Percentiles rank a stretch among this genome's conserved stretches.
phyloP scores from a whole-genome alignment of 345 rosid genomes.

The Pelargonium nanum region DNA sequence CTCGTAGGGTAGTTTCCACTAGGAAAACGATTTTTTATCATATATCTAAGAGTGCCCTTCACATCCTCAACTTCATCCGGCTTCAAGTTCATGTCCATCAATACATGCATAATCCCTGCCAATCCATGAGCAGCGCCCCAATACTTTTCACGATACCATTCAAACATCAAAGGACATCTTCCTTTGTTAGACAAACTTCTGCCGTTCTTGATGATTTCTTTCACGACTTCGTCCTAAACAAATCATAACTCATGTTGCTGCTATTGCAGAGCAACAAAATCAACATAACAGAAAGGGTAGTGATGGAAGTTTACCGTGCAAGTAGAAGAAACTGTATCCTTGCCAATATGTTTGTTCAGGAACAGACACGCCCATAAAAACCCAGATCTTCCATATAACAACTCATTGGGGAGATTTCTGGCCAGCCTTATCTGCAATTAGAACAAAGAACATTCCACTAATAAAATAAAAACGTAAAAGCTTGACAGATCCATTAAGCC shows the following conservation, averaged over 20 bases:
- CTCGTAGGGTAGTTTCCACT: constrained; percentile 63
- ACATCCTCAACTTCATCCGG: constrained; percentile 51
- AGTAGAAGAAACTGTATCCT: constrained; percentile 32
- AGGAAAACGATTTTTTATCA: constrained; percentile 43
- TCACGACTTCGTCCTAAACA: constrained; percentile 39
- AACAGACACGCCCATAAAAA: constrained; percentile 60
- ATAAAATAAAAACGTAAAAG: too few relatives aligned
- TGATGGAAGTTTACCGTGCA: constrained; percentile 22
- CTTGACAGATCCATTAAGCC: too few relatives aligned
- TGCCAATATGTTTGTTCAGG: constrained; percentile 49
- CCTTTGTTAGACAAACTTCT: constrained; percentile 31
- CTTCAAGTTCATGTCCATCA: constrained; percentile 60
- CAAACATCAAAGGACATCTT: constrained; percentile 56
- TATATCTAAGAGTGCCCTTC: constrained; percentile 48
- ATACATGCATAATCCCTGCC: constrained; percentile 57
- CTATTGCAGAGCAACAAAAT: background rate
- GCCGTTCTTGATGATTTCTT: constrained; percentile 45
- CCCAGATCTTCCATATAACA: constrained; percentile 56
- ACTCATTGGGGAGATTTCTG: constrained; percentile 39
- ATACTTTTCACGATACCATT: constrained; percentile 69
- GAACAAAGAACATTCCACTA: background rate
- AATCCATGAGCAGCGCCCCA: constrained; percentile 76
- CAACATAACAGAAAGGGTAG: background rate
- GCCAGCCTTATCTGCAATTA: constrained; percentile 38
- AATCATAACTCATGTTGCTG: constrained; percentile 8